Evolutionary conservation across 225 moss, liverwort and hornwort species (phyloP).

Genomic region (Antitrichia curtipendula): DNA sequence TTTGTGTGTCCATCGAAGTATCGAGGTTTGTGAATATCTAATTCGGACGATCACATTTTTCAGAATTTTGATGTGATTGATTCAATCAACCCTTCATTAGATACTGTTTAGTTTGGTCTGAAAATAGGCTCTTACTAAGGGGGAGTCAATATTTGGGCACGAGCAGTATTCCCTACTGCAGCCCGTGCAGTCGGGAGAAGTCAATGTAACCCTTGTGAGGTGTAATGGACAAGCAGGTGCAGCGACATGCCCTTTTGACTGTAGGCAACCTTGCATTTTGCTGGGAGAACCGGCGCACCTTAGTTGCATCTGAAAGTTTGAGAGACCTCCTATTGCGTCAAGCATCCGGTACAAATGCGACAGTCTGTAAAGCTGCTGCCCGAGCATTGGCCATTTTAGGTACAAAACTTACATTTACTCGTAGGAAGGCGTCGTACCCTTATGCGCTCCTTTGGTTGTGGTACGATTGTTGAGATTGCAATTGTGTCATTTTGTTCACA

Average conservation of each 20-base stretch:
- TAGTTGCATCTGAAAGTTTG: constrained; percentile 92
- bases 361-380: constrained; percentile 87
- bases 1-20: constrained; percentile 68
- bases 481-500: background rate
- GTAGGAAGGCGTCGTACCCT: background rate
- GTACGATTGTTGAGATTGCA: background rate
- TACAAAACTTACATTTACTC: constrained; percentile 9
- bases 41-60: background rate
- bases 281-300: constrained; percentile 80
- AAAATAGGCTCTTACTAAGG: background rate
- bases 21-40: constrained; percentile 45
- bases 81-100: background rate
- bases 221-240: constrained; percentile 62
- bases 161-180: background rate
- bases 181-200: background rate
- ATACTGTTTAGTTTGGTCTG: background rate
- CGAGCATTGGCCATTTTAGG: constrained; percentile 97
- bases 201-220: background rate
- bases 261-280: constrained; percentile 96
- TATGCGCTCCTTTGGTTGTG: background rate
- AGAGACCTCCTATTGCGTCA: constrained; percentile 92
- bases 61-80: background rate
- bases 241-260: constrained; percentile 78
- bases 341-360: constrained; percentile 58
- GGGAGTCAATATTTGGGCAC: background rate